A percentile compares a stretch with the other conserved stretches of the same genome.
Evolutionary conservation across 345 rosid species (phyloP).

Genomic region (Aethionema arabicum): DNA sequence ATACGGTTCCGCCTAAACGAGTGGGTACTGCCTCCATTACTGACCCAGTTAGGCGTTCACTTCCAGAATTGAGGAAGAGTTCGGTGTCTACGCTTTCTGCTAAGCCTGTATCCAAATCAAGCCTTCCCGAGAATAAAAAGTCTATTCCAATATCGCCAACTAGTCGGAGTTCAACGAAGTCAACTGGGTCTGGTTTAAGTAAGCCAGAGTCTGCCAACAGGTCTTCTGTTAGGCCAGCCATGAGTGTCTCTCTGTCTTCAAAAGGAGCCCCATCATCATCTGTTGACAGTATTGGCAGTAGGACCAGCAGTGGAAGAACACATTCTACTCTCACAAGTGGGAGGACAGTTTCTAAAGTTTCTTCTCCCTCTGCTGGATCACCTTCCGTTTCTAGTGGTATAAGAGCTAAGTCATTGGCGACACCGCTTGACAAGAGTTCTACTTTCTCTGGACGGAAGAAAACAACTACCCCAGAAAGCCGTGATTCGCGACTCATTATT

Average conservation of each 20-base stretch:
- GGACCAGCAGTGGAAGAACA: slow-evolving; percentile 39
- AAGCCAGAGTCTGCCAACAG: slow-evolving; percentile 49
- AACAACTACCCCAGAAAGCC: slow-evolving; percentile 62
- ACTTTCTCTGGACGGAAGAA: slow-evolving; percentile 67
- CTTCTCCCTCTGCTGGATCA: slow-evolving; percentile 59
- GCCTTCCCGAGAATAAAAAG: slow-evolving; percentile 54
- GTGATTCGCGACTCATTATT: slow-evolving; percentile 72
- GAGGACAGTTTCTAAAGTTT: slow-evolving; percentile 57
- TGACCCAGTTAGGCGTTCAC: slow-evolving; percentile 65
- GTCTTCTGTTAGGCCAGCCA: slow-evolving; percentile 49
- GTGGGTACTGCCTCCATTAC: slow-evolving; percentile 38
- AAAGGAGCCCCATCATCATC: slow-evolving; percentile 60
- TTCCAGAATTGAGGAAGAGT: slow-evolving; percentile 79
- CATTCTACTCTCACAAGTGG: slow-evolving; percentile 33
- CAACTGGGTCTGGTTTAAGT: slow-evolving; percentile 48
- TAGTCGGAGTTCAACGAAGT: slow-evolving; percentile 50
- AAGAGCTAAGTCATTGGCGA: slow-evolving; percentile 57
- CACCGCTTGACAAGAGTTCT: slow-evolving; percentile 66
- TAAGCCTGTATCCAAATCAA: slow-evolving; percentile 46
- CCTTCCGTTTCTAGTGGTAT: slow-evolving; percentile 70
- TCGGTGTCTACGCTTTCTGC: slow-evolving; percentile 66
- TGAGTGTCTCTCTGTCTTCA: slow-evolving; percentile 52
- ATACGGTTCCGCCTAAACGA: slow-evolving; percentile 47
- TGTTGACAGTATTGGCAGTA: slow-evolving; percentile 60
- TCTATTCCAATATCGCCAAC: slow-evolving; percentile 47